phyloP scores from a whole-genome alignment of 164 flowering plant species.

The Euptelea pleiosperma region DNA sequence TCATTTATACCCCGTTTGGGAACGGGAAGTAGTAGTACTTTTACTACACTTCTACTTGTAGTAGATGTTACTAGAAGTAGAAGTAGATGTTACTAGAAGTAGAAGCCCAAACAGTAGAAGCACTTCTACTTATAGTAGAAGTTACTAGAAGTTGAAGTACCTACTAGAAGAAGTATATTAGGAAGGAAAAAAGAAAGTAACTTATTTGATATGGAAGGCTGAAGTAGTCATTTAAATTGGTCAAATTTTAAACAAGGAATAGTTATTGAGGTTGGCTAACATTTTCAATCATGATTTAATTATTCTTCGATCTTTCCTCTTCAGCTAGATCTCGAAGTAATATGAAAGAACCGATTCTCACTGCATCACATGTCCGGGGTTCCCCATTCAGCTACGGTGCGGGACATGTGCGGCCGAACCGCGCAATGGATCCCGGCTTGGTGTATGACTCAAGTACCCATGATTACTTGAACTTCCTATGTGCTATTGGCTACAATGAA shows the following conservation, averaged over 20 bases:
- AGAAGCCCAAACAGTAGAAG: too few relatives aligned
- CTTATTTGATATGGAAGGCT: too few relatives aligned
- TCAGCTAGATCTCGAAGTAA: constrained; percentile 49
- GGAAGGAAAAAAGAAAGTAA: too few relatives aligned
- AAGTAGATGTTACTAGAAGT: background rate
- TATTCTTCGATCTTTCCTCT: background rate
- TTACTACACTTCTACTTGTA: background rate
- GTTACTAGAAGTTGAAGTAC: too few relatives aligned
- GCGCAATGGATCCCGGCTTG: constrained; percentile 63
- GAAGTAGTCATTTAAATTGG: background rate
- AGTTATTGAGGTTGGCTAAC: background rate
- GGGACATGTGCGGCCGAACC: constrained; percentile 59
- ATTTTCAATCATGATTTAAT: background rate
- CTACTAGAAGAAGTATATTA: too few relatives aligned
- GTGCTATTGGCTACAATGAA: constrained; percentile 33
- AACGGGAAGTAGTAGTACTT: too few relatives aligned
- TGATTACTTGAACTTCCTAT: constrained; percentile 25
- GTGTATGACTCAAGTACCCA: constrained; percentile 29
- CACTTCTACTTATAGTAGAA: too few relatives aligned
- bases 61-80: background rate
- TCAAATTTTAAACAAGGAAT: background rate
- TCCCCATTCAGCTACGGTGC: constrained; percentile 60
- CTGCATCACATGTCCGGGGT: constrained; percentile 20
- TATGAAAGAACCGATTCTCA: constrained; percentile 26
- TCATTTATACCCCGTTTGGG: too few relatives aligned